A percentile compares a stretch with the other conserved stretches of the same genome.
phyloP scores from a whole-genome alignment of 495 filamentous ascomycete species.

The Pyrenula massariospora region DNA sequence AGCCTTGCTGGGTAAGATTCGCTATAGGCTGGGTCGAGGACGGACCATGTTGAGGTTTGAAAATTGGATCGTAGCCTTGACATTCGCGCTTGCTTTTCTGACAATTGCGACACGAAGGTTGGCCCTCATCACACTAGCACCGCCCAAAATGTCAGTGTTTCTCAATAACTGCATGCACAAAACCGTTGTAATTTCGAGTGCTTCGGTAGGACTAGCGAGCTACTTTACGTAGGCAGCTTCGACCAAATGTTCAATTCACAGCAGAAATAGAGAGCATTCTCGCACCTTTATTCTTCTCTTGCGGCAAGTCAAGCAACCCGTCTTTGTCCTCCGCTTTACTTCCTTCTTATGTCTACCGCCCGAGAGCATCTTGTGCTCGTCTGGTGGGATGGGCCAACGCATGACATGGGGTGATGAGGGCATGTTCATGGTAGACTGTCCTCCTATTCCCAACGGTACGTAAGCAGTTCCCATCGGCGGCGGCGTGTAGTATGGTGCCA shows the following conservation, averaged over 20 bases:
- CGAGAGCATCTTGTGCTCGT: conserved; percentile 58
- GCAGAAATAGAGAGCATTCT: conserved; percentile 16
- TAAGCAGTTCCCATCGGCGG: conserved; percentile 23
- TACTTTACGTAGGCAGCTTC: too few species aligned
- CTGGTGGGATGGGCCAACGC: conserved; percentile 48
- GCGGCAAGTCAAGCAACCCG: conserved; percentile 91
- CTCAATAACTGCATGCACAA: too few species aligned
- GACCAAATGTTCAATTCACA: conserved; percentile 9
- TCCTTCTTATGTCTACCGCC: conserved; percentile 92
- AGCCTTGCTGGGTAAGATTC: neutral
- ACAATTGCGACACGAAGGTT: conserved; percentile 93
- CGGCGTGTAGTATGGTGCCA: neutral
- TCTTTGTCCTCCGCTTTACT: conserved; percentile 97
- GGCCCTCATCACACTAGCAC: conserved; percentile 84
- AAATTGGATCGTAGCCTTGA: conserved; percentile 94
- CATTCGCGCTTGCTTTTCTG: conserved; percentile 97
- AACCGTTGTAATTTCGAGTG: too few species aligned
- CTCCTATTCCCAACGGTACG: conserved; percentile 20
- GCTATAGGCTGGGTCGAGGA: conserved; percentile 57
- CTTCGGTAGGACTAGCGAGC: too few species aligned
- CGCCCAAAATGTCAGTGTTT: conserved; percentile 8
- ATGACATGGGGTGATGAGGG: conserved; percentile 24
- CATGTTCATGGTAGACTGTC: conserved; percentile 17
- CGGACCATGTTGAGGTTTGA: conserved; percentile 75
- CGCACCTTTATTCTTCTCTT: conserved; percentile 97